Percentiles rank a stretch among this genome's conserved stretches.
Conservation (phyloP, 179 eudicot species). For the Beta corolliflora region DNA sequence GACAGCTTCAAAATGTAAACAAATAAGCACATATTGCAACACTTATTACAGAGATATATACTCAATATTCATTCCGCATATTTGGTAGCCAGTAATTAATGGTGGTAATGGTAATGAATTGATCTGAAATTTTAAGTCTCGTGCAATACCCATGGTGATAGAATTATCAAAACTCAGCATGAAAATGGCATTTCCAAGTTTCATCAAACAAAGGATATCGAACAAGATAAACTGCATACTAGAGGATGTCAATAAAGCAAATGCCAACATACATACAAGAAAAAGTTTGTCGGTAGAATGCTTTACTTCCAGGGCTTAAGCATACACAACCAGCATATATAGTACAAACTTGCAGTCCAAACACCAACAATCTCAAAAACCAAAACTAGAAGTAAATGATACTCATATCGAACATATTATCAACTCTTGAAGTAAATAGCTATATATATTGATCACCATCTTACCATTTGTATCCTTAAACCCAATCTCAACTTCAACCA, state of each 20-base stretch:
- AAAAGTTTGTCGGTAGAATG: background rate
- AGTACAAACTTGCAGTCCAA: background rate
- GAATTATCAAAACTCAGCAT: background rate
- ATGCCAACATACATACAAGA: background rate
- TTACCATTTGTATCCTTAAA: background rate
- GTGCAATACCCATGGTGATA: background rate
- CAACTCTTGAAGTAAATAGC: background rate
- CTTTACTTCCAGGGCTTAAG: background rate
- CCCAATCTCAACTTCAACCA: background rate
- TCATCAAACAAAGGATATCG: background rate
- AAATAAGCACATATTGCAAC: background rate
- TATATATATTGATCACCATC: background rate
- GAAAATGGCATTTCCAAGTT: background rate
- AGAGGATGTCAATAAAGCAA: background rate
- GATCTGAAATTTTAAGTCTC: too few species aligned
- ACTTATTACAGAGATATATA: background rate
- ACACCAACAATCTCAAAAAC: background rate
- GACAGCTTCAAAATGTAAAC: background rate
- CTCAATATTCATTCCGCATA: too few species aligned
- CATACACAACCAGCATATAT: background rate
- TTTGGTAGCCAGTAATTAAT: too few species aligned
- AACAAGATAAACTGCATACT: background rate
- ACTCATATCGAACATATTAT: background rate
- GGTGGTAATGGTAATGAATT: too few species aligned
- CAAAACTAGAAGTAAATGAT: background rate